Evolutionary conservation across 306 rosid species (phyloP).

Genomic region (peach (Prunus persica)): DNA sequence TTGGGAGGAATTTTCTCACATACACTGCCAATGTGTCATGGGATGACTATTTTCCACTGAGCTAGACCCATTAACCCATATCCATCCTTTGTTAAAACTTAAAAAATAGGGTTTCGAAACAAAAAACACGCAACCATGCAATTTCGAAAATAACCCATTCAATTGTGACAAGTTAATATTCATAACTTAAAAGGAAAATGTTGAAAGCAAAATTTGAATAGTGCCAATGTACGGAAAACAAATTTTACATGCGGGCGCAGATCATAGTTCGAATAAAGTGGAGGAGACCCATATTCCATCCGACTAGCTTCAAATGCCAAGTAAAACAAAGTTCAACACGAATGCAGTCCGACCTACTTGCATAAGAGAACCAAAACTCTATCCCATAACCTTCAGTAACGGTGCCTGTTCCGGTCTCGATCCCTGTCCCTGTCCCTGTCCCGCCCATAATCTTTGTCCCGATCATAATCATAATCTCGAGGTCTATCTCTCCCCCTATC

Average conservation of each 20-base stretch:
- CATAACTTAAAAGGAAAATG: not conserved
- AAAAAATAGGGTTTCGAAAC: not conserved
- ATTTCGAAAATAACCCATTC: not conserved
- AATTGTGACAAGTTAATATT: not conserved
- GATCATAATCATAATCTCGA: slow-evolving; percentile 55
- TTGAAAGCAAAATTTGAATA: not conserved
- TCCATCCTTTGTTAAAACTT: too few species aligned
- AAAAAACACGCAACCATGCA: not conserved
- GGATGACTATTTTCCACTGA: too few species aligned
- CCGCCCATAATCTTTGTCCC: slow-evolving; percentile 73
- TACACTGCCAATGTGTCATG: too few species aligned
- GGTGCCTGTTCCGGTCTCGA: slow-evolving; percentile 49
- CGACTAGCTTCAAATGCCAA: not conserved
- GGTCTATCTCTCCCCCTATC: slow-evolving; percentile 72
- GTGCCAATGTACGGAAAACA: not conserved
- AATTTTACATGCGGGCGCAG: not conserved
- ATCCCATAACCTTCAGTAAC: slow-evolving; percentile 38
- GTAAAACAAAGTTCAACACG: slow-evolving; percentile 4
- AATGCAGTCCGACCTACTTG: slow-evolving; percentile 6
- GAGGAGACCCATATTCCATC: not conserved
- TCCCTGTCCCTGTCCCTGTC: slow-evolving; percentile 45
- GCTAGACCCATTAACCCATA: too few species aligned
- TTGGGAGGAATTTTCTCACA: too few species aligned
- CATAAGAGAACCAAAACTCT: slow-evolving; percentile 14
- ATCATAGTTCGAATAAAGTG: not conserved